Percentiles rank a stretch among this genome's conserved stretches.
These are phyloP conservation scores for Malus hybrid DNA, from an alignment of 331 rosid genomes.

Conservation along the genomic window DNA sequence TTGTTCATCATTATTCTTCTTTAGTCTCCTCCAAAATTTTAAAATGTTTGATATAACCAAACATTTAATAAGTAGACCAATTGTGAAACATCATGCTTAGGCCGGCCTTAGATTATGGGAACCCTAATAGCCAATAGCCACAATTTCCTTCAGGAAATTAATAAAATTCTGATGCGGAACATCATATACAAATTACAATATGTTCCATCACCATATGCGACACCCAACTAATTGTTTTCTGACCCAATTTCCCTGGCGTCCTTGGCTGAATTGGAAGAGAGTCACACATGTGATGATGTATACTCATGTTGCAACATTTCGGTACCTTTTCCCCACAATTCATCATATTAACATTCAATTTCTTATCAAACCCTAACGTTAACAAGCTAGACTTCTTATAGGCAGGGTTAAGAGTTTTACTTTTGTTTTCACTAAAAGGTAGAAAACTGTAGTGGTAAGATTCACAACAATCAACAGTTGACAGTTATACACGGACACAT, in stretches of 20 bases:
- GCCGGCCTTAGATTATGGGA: slow-evolving; percentile 9
- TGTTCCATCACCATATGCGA: background rate
- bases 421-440: no score
- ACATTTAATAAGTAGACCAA: background rate
- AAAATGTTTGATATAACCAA: background rate
- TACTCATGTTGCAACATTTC: background rate
- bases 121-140: slow-evolving; percentile 5
- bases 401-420: background rate
- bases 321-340: background rate
- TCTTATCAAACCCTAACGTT: background rate
- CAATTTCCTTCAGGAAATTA: slow-evolving; percentile 22
- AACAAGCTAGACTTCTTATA: background rate
- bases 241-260: background rate
- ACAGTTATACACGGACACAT: no score
- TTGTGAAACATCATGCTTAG: background rate
- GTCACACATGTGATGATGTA: background rate
- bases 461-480: no score
- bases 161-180: slow-evolving; percentile 23
- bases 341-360: background rate
- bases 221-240: background rate
- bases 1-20: background rate
- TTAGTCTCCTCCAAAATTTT: background rate
- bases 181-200: background rate
- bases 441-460: no score
- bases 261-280: background rate